These are phyloP conservation scores for Erodium moschatum DNA, from an alignment of 441 rosid genomes.

Conservation along the genomic window DNA sequence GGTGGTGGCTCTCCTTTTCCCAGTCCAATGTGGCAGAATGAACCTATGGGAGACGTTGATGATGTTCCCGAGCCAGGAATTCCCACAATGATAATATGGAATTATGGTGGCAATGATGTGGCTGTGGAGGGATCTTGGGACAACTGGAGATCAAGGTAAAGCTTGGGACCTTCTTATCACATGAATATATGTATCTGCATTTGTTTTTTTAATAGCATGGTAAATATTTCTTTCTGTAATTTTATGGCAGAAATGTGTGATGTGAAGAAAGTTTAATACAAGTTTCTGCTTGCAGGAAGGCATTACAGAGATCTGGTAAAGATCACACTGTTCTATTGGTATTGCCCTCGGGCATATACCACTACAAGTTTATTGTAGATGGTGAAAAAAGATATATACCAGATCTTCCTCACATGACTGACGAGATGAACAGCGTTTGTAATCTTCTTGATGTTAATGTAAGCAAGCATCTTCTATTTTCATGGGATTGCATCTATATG, in stretches of 20 bases:
- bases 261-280: constrained; percentile 10
- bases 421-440: constrained; percentile 54
- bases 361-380: constrained; percentile 79
- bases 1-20: constrained; percentile 33
- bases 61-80: constrained; percentile 48
- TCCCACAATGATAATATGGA: constrained; percentile 75
- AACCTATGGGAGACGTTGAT: constrained; percentile 36
- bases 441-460: constrained; percentile 82
- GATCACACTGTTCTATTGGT: constrained; percentile 72
- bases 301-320: constrained; percentile 67
- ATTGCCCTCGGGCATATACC: constrained; percentile 69
- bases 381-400: constrained; percentile 71
- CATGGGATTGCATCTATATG: background rate
- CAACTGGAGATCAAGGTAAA: constrained; percentile 67
- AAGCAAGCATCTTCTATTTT: constrained; percentile 25
- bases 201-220: background rate
- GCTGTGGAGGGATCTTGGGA: constrained; percentile 93
- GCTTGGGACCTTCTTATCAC: background rate
- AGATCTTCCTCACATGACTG: constrained; percentile 61
- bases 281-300: constrained; percentile 44
- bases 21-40: constrained; percentile 41
- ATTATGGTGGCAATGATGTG: constrained; percentile 73
- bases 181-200: too few species aligned
- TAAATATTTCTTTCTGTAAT: background rate
- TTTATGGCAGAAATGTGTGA: background rate